phyloP scores from a whole-genome alignment of 768 basidiomycete genomes.

The Leccinum variicolor region DNA sequence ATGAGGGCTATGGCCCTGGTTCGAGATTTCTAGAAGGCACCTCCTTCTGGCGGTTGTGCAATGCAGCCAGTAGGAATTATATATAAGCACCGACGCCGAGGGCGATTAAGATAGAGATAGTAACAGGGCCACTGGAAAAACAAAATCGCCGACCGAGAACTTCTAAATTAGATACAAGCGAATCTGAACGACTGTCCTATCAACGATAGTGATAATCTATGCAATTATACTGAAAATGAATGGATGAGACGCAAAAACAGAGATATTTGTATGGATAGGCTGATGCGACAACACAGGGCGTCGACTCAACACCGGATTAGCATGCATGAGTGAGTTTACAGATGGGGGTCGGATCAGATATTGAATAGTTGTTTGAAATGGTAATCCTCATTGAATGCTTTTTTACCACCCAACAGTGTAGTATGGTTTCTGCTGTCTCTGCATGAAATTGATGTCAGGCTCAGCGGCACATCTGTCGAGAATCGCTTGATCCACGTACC shows the following conservation, averaged over 20 bases:
- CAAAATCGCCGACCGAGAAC: neutral
- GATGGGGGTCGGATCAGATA: neutral
- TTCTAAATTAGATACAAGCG: neutral
- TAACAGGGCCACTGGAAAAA: neutral
- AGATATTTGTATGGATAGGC: neutral
- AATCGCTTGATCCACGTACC: constrained; percentile 1
- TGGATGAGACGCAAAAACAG: neutral
- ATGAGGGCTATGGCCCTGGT: neutral
- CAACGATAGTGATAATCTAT: neutral
- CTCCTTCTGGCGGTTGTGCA: neutral
- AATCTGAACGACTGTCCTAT: neutral
- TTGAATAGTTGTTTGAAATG: neutral
- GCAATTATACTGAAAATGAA: neutral
- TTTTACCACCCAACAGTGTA: constrained; percentile 12
- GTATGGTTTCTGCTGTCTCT: constrained; percentile 1
- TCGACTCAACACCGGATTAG: neutral
- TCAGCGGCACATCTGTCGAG: neutral
- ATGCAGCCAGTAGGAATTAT: neutral
- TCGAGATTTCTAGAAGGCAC: neutral
- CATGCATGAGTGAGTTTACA: neutral
- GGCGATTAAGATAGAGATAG: no score
- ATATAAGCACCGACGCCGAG: neutral
- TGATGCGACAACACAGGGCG: constrained; percentile 3
- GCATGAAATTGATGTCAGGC: neutral
- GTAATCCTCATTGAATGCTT: neutral